A percentile compares a stretch with the other conserved stretches of the same genome.
phyloP scores from a whole-genome alignment of 257 asterid genomes.

The Lantana camara region DNA sequence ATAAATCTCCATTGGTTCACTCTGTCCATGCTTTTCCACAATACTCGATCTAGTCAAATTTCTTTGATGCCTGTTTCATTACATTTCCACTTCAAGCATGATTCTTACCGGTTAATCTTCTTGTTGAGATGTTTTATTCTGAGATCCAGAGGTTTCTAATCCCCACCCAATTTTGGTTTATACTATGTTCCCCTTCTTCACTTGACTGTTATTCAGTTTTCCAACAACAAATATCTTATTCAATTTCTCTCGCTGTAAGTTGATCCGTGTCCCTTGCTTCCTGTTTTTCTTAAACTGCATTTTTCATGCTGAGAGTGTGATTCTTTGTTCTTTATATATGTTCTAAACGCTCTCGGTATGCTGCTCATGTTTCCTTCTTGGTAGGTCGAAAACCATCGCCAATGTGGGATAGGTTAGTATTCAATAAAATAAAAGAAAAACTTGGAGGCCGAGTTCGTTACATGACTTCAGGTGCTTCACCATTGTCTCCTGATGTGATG shows the following conservation, averaged over 20 bases:
- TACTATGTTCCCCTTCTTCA: too few relatives aligned
- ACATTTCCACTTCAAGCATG: too few relatives aligned
- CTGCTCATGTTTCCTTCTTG: neutral
- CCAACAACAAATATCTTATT: neutral
- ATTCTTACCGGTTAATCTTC: too few relatives aligned
- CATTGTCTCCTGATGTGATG: constrained; percentile 94
- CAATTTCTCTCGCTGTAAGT: neutral
- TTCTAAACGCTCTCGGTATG: neutral
- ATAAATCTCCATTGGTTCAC: too few relatives aligned
- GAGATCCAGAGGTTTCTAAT: too few relatives aligned
- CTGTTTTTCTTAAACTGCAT: constrained; percentile 11
- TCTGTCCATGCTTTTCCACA: too few relatives aligned
- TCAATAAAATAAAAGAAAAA: constrained; percentile 88
- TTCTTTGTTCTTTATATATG: neutral
- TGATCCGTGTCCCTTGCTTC: neutral
- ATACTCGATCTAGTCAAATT: too few relatives aligned
- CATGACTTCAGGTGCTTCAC: constrained; percentile 97
- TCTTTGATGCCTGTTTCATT: too few relatives aligned
- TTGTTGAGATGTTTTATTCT: too few relatives aligned
- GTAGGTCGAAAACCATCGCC: constrained; percentile 91
- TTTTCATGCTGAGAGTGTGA: constrained; percentile 4
- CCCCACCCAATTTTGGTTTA: too few relatives aligned
- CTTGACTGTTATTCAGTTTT: neutral
- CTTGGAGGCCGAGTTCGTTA: constrained; percentile 95
- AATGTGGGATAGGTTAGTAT: constrained; percentile 94